Evolutionary conservation across 495 filamentous ascomycete genomes (phyloP).

Genomic region (Talaromyces adpressus): DNA sequence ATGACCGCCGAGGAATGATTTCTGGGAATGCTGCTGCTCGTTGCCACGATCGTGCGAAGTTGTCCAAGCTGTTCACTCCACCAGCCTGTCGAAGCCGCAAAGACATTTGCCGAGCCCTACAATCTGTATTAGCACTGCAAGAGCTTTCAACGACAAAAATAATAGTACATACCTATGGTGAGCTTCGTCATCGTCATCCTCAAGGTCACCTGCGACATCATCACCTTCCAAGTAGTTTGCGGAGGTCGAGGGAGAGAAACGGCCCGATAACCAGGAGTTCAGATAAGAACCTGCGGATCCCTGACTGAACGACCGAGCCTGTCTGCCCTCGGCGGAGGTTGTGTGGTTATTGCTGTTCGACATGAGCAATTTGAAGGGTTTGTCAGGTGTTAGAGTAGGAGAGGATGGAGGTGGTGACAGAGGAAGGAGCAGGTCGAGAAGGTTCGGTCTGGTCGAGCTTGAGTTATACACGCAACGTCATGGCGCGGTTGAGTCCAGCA

Average conservation of each 20-base stretch:
- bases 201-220: constrained; percentile 8
- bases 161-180: not conserved
- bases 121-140: not conserved
- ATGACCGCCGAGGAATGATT: constrained; percentile 66
- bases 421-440: not conserved
- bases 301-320: constrained; percentile 22
- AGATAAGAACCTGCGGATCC: constrained; percentile 26
- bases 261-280: constrained; percentile 28
- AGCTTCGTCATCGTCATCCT: not conserved
- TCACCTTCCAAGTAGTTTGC: constrained; percentile 13
- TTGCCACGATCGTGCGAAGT: constrained; percentile 91
- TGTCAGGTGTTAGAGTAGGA: not conserved
- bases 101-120: constrained; percentile 58
- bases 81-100: constrained; percentile 73
- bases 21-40: constrained; percentile 85
- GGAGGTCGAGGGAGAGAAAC: constrained; percentile 15
- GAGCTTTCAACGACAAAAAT: not conserved
- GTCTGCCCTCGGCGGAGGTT: constrained; percentile 12
- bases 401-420: not conserved
- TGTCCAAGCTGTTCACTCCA: constrained; percentile 88
- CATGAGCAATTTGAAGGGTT: too few species aligned
- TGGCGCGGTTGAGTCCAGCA: not conserved
- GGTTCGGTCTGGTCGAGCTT: not conserved
- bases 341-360: not conserved
- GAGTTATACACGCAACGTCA: not conserved